Evolutionary conservation across 1,139 yeast genomes (phyloP), one percentile per base, ranked within the genome.

Genomic region (Geotrichum fermentans): DNA sequence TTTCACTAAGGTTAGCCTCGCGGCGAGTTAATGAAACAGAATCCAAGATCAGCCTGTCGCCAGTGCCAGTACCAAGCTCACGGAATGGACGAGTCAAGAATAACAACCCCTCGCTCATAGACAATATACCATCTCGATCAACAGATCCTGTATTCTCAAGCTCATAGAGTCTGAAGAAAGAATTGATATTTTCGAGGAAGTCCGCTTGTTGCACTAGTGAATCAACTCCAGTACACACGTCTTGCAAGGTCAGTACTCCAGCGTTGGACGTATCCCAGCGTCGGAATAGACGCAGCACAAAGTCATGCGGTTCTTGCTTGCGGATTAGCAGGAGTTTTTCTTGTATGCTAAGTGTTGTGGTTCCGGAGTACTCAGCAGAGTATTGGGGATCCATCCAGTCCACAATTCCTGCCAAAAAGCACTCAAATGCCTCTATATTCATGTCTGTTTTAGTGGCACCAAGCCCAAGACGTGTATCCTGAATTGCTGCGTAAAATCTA

Each of bases 21-120:
- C 59, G 43, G 17, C 47, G 45, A n/a, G 49, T 40, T 13, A 50
- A 44, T 1, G 66, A 58, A 1, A 52, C 49, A 8, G 50, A 49
- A 40, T 62, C 66, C 26, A 62, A 44, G 11, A 58, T 50, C 7
- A 58, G 42, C 14, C 51, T 4, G 54, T 56, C 41, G 1, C 57
- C 20, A 11, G 16, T 33, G 8, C 20, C 20, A 21, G 16, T 16
- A 16, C 39, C 39, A 4, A 36, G 39, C 28, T 63, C 69, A 33
- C 69, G 57, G 57, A 60, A 86, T 1, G 96, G 96, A 32, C 83
- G 74, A 0, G 96, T 90, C 28, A 92, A 73, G 58, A 80, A 84
- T 20, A 92, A 68, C 43, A 92, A 68, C 45, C 92, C 97, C 62
- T 92, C 98, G 0, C 96, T 87, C 56, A 90, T 77, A 56, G 81